Conservation (phyloP, 2,329 filamentous ascomycete species). For the Leptodontidium sp. region DNA sequence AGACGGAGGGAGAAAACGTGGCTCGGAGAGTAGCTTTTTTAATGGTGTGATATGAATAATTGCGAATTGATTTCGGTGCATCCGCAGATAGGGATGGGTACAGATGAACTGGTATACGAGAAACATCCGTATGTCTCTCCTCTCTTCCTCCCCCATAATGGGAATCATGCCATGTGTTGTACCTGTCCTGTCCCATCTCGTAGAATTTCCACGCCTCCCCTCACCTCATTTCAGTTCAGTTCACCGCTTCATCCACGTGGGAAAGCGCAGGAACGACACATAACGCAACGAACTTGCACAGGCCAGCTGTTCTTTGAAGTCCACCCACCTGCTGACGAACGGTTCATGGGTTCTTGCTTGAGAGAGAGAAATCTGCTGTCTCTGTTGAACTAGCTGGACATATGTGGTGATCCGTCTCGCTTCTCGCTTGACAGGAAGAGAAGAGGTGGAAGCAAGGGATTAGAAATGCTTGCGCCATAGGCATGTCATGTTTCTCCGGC, state of each 20-base stretch:
- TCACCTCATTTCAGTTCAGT: too few relatives aligned
- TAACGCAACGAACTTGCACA: slow-evolving; percentile 21
- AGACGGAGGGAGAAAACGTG: background rate
- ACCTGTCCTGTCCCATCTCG: background rate
- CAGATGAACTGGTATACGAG: background rate
- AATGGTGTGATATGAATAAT: background rate
- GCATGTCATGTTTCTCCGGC: slow-evolving; percentile 1
- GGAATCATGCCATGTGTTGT: background rate
- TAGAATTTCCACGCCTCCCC: background rate
- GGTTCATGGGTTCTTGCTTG: slow-evolving; percentile 7
- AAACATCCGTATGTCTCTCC: background rate
- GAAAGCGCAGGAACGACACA: background rate
- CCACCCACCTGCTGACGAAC: background rate
- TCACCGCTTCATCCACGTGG: slow-evolving; percentile 15
- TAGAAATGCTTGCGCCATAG: background rate
- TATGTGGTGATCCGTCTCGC: background rate
- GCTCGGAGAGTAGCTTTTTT: background rate
- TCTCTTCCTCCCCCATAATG: background rate
- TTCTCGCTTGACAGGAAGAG: background rate
- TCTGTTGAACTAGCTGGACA: background rate
- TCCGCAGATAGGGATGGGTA: background rate
- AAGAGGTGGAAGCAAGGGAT: slow-evolving; percentile 1
- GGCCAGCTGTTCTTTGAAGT: slow-evolving; percentile 27
- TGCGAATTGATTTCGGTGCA: background rate
- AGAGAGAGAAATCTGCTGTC: slow-evolving; percentile 5